phyloP scores from a whole-genome alignment of 257 asterid genomes.

The Parsonsia alboflavescens region DNA sequence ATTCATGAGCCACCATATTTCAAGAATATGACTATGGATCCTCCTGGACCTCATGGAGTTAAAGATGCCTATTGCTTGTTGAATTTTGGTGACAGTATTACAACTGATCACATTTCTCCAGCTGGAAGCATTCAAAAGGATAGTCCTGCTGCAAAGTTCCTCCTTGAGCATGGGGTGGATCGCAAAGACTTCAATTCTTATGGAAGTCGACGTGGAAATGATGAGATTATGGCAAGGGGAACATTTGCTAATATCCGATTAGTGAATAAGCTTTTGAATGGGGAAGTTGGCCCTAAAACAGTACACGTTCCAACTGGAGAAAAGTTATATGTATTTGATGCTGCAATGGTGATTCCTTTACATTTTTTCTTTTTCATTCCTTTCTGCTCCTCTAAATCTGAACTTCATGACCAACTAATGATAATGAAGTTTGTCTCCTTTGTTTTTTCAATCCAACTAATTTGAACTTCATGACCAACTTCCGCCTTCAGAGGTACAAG shows the following conservation, averaged over 20 bases:
- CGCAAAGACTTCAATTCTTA: conserved; percentile 85
- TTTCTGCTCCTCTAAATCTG: not conserved
- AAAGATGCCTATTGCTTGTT: conserved; percentile 93
- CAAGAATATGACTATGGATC: conserved; percentile 84
- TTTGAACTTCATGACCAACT: conserved; percentile 9
- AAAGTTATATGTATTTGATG: conserved; percentile 69
- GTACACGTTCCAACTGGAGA: conserved; percentile 87
- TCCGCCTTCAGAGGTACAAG: conserved; percentile 65
- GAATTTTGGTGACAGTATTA: conserved; percentile 88
- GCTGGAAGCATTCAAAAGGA: conserved; percentile 95
- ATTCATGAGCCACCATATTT: conserved; percentile 96
- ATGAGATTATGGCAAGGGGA: conserved; percentile 95
- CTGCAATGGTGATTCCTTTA: conserved; percentile 67
- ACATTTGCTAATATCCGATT: conserved; percentile 93
- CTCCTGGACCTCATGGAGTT: conserved; percentile 92
- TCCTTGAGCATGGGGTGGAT: conserved; percentile 71
- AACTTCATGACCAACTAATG: not conserved
- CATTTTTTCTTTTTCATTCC: not conserved
- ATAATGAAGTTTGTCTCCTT: not conserved
- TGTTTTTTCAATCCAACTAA: conserved; percentile 2
- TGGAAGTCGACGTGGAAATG: conserved; percentile 98
- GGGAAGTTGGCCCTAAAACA: conserved; percentile 92
- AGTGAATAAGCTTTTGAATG: conserved; percentile 83
- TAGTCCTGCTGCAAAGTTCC: conserved; percentile 88
- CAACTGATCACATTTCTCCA: conserved; percentile 95